A percentile compares a stretch with the other conserved stretches of the same genome.
Evolutionary conservation across 306 rosid species (phyloP).

Genomic region (Datisca glomerata): DNA sequence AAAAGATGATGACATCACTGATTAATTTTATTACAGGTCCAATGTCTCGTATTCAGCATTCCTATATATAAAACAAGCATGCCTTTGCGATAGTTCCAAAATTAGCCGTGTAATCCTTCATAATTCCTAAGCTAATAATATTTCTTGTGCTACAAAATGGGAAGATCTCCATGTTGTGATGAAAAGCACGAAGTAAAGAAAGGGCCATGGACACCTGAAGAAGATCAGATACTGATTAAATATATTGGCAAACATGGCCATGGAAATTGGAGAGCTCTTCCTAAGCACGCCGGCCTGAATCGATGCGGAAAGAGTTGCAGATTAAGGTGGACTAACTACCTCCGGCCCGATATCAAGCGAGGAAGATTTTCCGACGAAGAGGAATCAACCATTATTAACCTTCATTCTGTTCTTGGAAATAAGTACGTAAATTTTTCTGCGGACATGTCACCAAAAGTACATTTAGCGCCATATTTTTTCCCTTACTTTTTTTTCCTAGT

Average conservation of each 20-base stretch:
- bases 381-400: constrained; percentile 53
- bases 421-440: constrained; percentile 28
- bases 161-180: constrained; percentile 62
- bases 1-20: too few relatives aligned
- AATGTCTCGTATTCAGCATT: too few relatives aligned
- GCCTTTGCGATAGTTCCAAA: too few relatives aligned
- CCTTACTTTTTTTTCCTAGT: not conserved
- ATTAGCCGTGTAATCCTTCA: too few relatives aligned
- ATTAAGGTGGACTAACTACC: constrained; percentile 80
- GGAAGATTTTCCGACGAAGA: constrained; percentile 74
- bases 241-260: constrained; percentile 48
- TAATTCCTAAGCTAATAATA: not conserved
- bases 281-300: constrained; percentile 76
- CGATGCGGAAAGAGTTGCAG: constrained; percentile 92
- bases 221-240: constrained; percentile 58
- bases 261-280: constrained; percentile 76
- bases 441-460: too few relatives aligned
- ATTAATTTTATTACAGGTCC: too few relatives aligned
- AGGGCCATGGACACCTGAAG: constrained; percentile 96
- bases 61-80: too few relatives aligned
- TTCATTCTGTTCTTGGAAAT: constrained; percentile 77
- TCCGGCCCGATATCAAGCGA: constrained; percentile 85
- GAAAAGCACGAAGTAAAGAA: constrained; percentile 59
- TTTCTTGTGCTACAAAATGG: constrained; percentile 32
- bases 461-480: not conserved